Percentiles rank a stretch among this genome's conserved stretches.
Evolutionary conservation across 2,329 filamentous ascomycete genomes (phyloP).

Genomic region (Aureobasidium namibiae): DNA sequence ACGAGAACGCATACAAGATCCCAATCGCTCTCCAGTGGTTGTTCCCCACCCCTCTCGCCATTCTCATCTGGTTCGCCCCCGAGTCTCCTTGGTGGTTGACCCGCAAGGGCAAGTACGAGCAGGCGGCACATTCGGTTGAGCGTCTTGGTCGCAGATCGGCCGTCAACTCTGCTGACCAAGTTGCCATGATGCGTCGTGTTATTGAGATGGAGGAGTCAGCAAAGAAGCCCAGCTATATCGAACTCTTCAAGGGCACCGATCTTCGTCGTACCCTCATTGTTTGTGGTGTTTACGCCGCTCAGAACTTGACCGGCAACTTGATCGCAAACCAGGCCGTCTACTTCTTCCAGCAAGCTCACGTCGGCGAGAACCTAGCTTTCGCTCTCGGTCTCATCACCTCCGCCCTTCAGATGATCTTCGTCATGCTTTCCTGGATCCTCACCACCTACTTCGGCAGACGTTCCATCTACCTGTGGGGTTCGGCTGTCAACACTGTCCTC

Average conservation of each 20-base stretch:
- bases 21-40: conserved; percentile 53
- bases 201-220: conserved; percentile 49
- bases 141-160: conserved; percentile 42
- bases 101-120: conserved; percentile 39
- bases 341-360: conserved; percentile 53
- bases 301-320: conserved; percentile 55
- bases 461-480: conserved; percentile 57
- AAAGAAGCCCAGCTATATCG: conserved; percentile 41
- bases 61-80: conserved; percentile 44
- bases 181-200: conserved; percentile 53
- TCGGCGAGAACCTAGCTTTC: too few relatives aligned
- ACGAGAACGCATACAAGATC: conserved; percentile 22
- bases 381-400: conserved; percentile 57
- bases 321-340: conserved; percentile 56
- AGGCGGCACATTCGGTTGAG: conserved; percentile 38
- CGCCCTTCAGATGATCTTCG: conserved; percentile 52
- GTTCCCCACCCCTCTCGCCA: conserved; percentile 47
- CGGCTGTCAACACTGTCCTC: conserved; percentile 44
- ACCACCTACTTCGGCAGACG: conserved; percentile 56
- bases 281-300: conserved; percentile 49
- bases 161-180: conserved; percentile 46
- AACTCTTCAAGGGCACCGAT: conserved; percentile 50
- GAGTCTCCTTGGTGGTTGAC: conserved; percentile 50
- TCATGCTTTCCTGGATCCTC: conserved; percentile 60
- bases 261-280: conserved; percentile 47